Base-by-base conservation (phyloP, 306 rosid genomes). In the Castanospermum australe region DNA sequence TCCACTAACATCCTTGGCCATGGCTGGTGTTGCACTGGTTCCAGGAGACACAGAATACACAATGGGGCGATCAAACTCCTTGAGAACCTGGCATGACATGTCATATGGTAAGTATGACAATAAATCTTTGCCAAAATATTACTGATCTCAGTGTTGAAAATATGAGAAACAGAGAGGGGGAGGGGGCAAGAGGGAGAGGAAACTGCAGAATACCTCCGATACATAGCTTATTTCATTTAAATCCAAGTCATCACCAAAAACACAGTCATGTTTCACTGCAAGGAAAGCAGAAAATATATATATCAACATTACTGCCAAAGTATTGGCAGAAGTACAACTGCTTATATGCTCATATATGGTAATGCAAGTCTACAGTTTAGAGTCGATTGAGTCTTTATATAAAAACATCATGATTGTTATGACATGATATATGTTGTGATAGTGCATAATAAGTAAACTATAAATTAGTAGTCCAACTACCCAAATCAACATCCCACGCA, bases 21-120 rank as follows among this genome's bases (percentile, higher is more conserved):
- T 88, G 24, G 78, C 80, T 69, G 98, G 96, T 48, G 98, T 88
- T 77, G 48, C 94, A 70, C 89, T 89, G 60, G 98, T 91, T 79
- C 99, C 99, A 24, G 98, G 98, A 83, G 99, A 91, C 79, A 95
- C n/a, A 55, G 99, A 93, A 86, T 90, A 91, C 70, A 95, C 25
- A 80, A 95, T 88, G 42, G 97, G 85, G 18, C 76, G 93, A 67
- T 87, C 76, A 66, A 96, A 84, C 77, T 85, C 79, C 88, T 83
- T 88, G 47, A 93, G 88, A 90, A 96, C 84, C 99, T 96, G 85
- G 25, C 17, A 62, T 44, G 74, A 80, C 69, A 81, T 71, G 71
- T 25, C 38, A 65, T 51, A 52, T 24, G 56, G 60, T 36, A 73
- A 77, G 63, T 70, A 33, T 65, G 15, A 35, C 17, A 18, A 74